phyloP scores from a whole-genome alignment of 2,329 filamentous ascomycete genomes.

The Alternaria burnsii region DNA sequence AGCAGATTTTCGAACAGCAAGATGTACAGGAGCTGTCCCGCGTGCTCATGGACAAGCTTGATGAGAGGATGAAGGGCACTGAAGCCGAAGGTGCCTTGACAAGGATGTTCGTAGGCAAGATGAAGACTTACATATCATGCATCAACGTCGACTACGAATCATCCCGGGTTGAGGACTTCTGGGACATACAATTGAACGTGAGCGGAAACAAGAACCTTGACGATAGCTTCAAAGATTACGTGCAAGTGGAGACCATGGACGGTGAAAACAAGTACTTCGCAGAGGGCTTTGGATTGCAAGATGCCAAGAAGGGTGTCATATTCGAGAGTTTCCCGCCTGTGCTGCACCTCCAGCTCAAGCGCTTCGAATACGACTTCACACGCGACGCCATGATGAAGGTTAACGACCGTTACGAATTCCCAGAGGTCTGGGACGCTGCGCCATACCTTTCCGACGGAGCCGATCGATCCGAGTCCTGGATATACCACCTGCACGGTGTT shows the following conservation, averaged over 20 bases:
- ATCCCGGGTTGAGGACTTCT: slow-evolving; percentile 94
- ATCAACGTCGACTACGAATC: slow-evolving; percentile 99
- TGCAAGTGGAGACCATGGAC: slow-evolving; percentile 95
- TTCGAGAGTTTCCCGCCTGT: slow-evolving; percentile 96
- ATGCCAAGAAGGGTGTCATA: slow-evolving; percentile 97
- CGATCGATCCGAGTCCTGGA: slow-evolving; percentile 87
- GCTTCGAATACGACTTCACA: slow-evolving; percentile 97
- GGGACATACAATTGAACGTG: slow-evolving; percentile 98
- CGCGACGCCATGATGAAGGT: slow-evolving; percentile 99
- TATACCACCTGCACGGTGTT: slow-evolving; percentile 92
- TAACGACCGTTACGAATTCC: slow-evolving; percentile 90
- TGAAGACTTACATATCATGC: slow-evolving; percentile 98
- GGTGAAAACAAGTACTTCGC: slow-evolving; percentile 99
- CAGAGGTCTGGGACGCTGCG: slow-evolving; percentile 81
- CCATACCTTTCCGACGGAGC: slow-evolving; percentile 88
- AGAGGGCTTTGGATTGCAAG: slow-evolving; percentile 88
- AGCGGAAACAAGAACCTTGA: slow-evolving; percentile 91
- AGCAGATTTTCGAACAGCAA: slow-evolving; percentile 98
- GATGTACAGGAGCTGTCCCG: slow-evolving; percentile 97
- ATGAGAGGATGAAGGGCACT: slow-evolving; percentile 98
- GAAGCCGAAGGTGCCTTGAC: slow-evolving; percentile 87
- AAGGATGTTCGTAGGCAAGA: slow-evolving; percentile 94
- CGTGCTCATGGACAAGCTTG: slow-evolving; percentile 96
- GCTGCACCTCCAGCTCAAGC: slow-evolving; percentile 91
- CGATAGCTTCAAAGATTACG: slow-evolving; percentile 95